phyloP scores from a whole-genome alignment of 2,329 filamentous ascomycete genomes.

The Fusarium decemcellulare region DNA sequence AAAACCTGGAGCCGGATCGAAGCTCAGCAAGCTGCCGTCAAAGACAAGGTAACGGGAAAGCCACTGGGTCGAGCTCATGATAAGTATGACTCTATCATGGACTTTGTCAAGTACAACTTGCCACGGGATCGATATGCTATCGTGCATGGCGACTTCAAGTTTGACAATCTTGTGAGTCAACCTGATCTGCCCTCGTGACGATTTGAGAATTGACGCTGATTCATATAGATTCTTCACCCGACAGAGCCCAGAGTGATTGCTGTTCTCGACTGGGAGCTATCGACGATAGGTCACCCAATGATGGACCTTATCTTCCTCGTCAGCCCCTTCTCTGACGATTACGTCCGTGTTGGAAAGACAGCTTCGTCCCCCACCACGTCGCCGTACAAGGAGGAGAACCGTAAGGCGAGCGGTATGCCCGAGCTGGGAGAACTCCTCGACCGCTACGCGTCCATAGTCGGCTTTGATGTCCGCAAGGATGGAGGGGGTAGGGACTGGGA shows the following conservation, averaged over 20 bases:
- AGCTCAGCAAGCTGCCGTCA: constrained; percentile 9
- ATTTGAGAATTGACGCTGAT: too few species aligned
- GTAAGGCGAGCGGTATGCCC: neutral
- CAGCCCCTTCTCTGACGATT: too few species aligned
- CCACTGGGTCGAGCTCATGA: constrained; percentile 10
- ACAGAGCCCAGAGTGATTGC: constrained; percentile 24
- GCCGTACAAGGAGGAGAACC: neutral
- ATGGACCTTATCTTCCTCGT: constrained; percentile 12
- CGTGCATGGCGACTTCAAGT: constrained; percentile 29
- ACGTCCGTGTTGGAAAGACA: too few species aligned
- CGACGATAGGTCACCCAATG: constrained; percentile 24
- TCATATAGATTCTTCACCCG: constrained; percentile 14
- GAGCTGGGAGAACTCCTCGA: constrained; percentile 10
- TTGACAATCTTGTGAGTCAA: constrained; percentile 22
- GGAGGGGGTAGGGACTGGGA: constrained; percentile 21
- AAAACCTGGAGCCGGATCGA: constrained; percentile 18
- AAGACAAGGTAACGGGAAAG: constrained; percentile 8
- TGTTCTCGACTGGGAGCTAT: constrained; percentile 25
- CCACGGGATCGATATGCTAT: constrained; percentile 13
- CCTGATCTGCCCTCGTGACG: too few species aligned
- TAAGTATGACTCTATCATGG: constrained; percentile 3
- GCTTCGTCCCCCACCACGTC: neutral
- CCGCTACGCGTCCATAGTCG: constrained; percentile 6
- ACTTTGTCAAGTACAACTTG: neutral
- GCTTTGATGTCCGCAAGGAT: constrained; percentile 19